phyloP scores from a whole-genome alignment of 495 filamentous ascomycete species.

The Aspergillus panamensis region DNA sequence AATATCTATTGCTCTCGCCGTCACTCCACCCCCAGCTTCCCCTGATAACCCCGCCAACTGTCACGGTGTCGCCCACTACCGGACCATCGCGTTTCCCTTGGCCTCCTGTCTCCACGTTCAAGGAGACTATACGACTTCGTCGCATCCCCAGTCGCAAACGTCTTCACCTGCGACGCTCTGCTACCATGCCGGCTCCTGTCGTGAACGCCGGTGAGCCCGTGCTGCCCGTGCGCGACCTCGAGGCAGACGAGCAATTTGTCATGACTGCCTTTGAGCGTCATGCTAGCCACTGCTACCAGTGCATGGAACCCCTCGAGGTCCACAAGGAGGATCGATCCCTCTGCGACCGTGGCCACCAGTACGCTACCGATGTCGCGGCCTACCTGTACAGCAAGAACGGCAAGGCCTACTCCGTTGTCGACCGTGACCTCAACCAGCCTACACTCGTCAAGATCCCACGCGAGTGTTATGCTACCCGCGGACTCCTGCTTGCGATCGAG shows the following conservation, averaged over 20 bases:
- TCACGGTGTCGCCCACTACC: slow-evolving; percentile 35
- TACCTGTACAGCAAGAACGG: slow-evolving; percentile 49
- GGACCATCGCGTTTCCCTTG: slow-evolving; percentile 25
- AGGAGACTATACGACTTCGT: slow-evolving; percentile 24
- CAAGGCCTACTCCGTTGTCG: slow-evolving; percentile 46
- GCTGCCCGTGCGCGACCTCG: slow-evolving; percentile 39
- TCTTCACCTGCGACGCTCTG: slow-evolving; percentile 23
- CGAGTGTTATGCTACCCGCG: slow-evolving; percentile 35
- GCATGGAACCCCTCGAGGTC: slow-evolving; percentile 37
- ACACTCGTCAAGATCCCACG: slow-evolving; percentile 50
- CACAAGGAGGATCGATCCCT: slow-evolving; percentile 35
- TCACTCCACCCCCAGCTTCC: not conserved
- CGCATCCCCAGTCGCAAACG: slow-evolving; percentile 18
- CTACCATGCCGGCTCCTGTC: slow-evolving; percentile 34
- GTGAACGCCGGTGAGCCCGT: slow-evolving; percentile 27
- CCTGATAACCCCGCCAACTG: slow-evolving; percentile 17
- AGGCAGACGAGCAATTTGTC: slow-evolving; percentile 42
- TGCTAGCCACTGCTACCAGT: slow-evolving; percentile 42
- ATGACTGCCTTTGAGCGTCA: slow-evolving; percentile 39
- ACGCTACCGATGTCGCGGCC: slow-evolving; percentile 45
- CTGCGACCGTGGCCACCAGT: slow-evolving; percentile 47
- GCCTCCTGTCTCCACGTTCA: slow-evolving; percentile 21
- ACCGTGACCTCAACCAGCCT: slow-evolving; percentile 40
- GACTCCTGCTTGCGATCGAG: slow-evolving; percentile 47
- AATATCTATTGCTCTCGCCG: not conserved